Evolutionary conservation across 257 asterid genomes (phyloP).

Genomic region (Catharanthus roseus): DNA sequence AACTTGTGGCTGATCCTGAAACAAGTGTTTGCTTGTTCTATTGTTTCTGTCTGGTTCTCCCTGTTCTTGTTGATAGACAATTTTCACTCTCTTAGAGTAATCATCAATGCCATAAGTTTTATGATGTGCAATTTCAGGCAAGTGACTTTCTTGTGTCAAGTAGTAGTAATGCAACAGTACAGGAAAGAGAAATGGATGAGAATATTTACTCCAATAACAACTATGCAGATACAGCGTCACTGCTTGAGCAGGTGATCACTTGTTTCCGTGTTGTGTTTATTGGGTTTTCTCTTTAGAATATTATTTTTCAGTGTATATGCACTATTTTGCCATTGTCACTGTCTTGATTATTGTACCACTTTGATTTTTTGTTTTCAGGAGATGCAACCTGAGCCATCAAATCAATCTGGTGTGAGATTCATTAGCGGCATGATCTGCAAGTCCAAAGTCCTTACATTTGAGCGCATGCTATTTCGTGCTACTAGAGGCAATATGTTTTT

Average conservation of each 20-base stretch:
- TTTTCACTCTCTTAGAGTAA: not conserved
- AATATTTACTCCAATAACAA: constrained; percentile 38
- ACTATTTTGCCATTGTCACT: not conserved
- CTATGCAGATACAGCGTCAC: constrained; percentile 57
- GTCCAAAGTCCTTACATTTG: constrained; percentile 72
- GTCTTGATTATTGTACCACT: not conserved
- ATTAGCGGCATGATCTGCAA: constrained; percentile 85
- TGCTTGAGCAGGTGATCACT: constrained; percentile 72
- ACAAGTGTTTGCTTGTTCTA: not conserved
- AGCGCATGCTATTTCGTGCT: constrained; percentile 96
- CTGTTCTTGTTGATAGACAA: not conserved
- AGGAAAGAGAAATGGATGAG: constrained; percentile 82
- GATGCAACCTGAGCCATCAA: constrained; percentile 67
- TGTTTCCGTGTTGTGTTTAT: constrained; percentile 5
- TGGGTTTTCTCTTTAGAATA: too few relatives aligned
- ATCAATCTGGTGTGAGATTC: constrained; percentile 90
- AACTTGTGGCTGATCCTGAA: not conserved
- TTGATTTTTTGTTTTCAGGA: constrained; percentile 51
- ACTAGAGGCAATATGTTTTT: constrained; percentile 98
- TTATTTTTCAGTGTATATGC: not conserved
- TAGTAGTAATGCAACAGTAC: constrained; percentile 50
- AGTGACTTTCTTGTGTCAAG: constrained; percentile 78
- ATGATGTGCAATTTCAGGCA: constrained; percentile 51
- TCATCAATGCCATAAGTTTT: not conserved
- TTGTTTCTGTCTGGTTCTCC: not conserved